These are phyloP conservation scores for Aspergillus incahuasiensis DNA, from an alignment of 495 filamentous ascomycete species.

Conservation along the genomic window DNA sequence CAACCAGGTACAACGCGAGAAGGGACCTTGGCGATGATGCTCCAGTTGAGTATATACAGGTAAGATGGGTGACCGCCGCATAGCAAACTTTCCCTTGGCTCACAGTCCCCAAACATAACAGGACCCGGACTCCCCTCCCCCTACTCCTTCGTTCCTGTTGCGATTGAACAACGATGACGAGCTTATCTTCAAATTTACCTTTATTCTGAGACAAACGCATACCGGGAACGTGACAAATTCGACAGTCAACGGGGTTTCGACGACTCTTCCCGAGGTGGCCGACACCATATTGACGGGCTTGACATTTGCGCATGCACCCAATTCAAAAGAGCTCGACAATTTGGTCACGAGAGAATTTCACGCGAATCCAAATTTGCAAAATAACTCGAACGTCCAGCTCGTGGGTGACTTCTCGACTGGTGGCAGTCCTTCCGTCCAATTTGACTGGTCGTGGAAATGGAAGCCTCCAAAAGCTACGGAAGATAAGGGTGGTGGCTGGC, in stretches of 20 bases:
- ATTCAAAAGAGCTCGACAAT: constrained; percentile 81
- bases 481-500: constrained; percentile 88
- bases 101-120: constrained; percentile 30
- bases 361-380: constrained; percentile 94
- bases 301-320: constrained; percentile 88
- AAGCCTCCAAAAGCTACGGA: constrained; percentile 78
- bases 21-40: constrained; percentile 69
- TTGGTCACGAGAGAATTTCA: constrained; percentile 93
- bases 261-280: constrained; percentile 41
- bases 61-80: constrained; percentile 24
- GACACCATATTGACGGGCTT: constrained; percentile 84
- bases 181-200: constrained; percentile 85
- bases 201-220: constrained; percentile 70
- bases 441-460: constrained; percentile 97
- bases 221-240: constrained; percentile 38
- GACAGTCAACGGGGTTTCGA: constrained; percentile 47
- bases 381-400: constrained; percentile 90
- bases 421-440: constrained; percentile 76
- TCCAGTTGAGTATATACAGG: constrained; percentile 88
- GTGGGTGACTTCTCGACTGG: constrained; percentile 83
- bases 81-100: constrained; percentile 1
- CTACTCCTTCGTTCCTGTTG: constrained; percentile 70
- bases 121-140: constrained; percentile 70
- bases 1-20: constrained; percentile 70
- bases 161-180: constrained; percentile 89